Evolutionary conservation across 192 early-diverging fungal genomes (phyloP), one percentile per base, ranked within the genome.

Genomic region (Radiomyces spectabilis): DNA sequence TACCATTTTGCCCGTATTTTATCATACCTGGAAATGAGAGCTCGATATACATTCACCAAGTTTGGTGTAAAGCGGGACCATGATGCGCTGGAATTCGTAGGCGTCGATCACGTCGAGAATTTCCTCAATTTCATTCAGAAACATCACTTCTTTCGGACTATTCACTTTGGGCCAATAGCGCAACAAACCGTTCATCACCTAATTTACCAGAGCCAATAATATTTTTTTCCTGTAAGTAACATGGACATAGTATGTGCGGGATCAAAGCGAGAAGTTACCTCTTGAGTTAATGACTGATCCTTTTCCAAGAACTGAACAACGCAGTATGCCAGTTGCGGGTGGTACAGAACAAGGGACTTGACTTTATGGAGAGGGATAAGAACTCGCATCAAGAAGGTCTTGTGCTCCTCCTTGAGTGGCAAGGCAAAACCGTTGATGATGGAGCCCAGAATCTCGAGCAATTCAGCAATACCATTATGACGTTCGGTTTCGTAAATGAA

Each of bases 361-460:
- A 87, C 87, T 53, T 93, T 93, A 73, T 95, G 92, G 53, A 95
- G 59, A 16, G 92, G 92, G 42, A 95, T 74, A 51, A 95, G 68
- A 19, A 92, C 91, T n/a, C 85, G 74, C 30, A 80, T 80, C 32
- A 95, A 64, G 71, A 95, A 95, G 15, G 80, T 77, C 61, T 91
- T 89, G 73, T 95, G 92, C 72, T 95, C 92, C 41, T 92, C 91
- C 65, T 95, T 95, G 25, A 95, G 68, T 30, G 92, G 92, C 19
- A 93, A 73, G 0, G 92, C 91, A 66, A 95, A 95, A 9, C 92
- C 92, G 62, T 95, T 95, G 78, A 95, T 95, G 54, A 95, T 95
- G 64, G 91, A 87, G 31, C 92, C 92, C 16, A 95, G 71, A 47
- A 95, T 95, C 63, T 95, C 92, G 26, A 95, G 61, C 38, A 95